phyloP scores from a whole-genome alignment of 73 alveolate genomes.

The Blepharisma stoltei region DNA sequence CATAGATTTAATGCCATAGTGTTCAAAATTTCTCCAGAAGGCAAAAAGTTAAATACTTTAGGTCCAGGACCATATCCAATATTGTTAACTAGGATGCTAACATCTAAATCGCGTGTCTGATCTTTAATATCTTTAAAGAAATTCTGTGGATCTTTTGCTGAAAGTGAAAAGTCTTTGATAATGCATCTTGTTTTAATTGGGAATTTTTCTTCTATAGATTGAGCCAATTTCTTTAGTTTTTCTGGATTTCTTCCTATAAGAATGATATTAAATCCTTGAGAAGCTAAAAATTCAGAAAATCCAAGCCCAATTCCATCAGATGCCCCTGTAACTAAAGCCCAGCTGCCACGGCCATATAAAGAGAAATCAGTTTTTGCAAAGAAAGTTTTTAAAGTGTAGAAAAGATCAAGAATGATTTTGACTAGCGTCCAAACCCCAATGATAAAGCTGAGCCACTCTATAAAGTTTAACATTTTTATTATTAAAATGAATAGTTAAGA shows the following conservation, averaged over 20 bases:
- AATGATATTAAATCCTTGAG: slow-evolving; percentile 56
- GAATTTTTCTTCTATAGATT: not conserved
- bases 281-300: slow-evolving; percentile 53
- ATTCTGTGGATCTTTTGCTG: not conserved
- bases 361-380: not conserved
- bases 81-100: slow-evolving; percentile 40
- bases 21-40: not conserved
- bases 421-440: not conserved
- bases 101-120: slow-evolving; percentile 2
- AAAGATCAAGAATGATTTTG: not conserved
- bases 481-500: too few species aligned
- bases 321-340: slow-evolving; percentile 77
- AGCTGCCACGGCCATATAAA: slow-evolving; percentile 38
- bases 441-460: not conserved
- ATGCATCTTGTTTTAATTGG: not conserved
- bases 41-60: not conserved
- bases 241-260: slow-evolving; percentile 55
- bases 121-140: slow-evolving; percentile 13
- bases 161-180: not conserved
- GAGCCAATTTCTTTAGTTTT: slow-evolving; percentile 37
- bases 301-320: slow-evolving; percentile 70
- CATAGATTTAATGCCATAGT: not conserved
- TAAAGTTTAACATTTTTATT: too few species aligned
- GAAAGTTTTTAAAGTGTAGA: not conserved
- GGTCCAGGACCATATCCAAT: slow-evolving; percentile 26